These are phyloP conservation scores for Galerina marginata DNA, from an alignment of 768 basidiomycete species.

Conservation along the genomic window DNA sequence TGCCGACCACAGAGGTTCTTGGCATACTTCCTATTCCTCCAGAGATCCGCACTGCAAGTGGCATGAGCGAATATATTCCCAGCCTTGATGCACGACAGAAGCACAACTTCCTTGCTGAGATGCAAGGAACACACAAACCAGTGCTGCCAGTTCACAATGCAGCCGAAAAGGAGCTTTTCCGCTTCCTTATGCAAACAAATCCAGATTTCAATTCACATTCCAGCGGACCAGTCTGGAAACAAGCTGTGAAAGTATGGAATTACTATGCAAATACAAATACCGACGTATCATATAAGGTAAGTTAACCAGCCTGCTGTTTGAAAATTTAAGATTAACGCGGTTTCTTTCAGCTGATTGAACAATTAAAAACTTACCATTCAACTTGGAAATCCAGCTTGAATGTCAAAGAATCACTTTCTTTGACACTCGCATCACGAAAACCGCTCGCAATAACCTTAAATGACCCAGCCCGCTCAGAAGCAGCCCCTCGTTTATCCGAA, in stretches of 20 bases:
- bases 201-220: conserved; percentile 6
- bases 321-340: too few relatives aligned
- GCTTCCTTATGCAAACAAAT: conserved; percentile 23
- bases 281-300: conserved; percentile 25
- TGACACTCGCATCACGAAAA: too few relatives aligned
- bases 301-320: too few relatives aligned
- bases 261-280: conserved; percentile 4
- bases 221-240: conserved; percentile 16
- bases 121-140: conserved; percentile 30
- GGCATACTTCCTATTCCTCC: too few relatives aligned
- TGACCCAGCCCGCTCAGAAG: too few relatives aligned
- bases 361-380: too few relatives aligned
- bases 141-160: conserved; percentile 29
- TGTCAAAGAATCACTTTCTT: too few relatives aligned
- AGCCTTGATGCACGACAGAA: conserved; percentile 3
- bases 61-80: conserved; percentile 10
- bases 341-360: too few relatives aligned
- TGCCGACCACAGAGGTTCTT: too few relatives aligned
- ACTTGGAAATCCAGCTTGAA: too few relatives aligned
- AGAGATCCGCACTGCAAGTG: conserved; percentile 1
- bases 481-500: too few relatives aligned
- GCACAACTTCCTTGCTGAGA: conserved; percentile 26
- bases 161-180: conserved; percentile 26
- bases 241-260: conserved; percentile 25
- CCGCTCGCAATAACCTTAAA: too few relatives aligned